Base-by-base conservation (phyloP, 164 flowering plant genomes). In the Annona squamosa region DNA sequence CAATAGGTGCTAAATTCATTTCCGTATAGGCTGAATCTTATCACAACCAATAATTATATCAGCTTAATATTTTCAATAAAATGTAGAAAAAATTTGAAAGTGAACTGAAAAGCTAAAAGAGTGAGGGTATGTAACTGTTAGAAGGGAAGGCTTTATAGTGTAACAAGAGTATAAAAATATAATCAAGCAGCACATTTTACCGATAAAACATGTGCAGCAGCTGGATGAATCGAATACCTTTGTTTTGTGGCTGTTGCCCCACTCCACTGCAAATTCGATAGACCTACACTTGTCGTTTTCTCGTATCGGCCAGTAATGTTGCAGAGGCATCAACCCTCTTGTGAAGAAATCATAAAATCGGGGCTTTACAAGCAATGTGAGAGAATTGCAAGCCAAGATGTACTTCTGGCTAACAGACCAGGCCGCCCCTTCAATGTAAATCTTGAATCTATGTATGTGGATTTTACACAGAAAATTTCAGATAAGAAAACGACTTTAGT, bases 351-450 rank as follows among this genome's bases (percentile, higher is more conserved):
- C 94, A 70, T 88, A 80, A 81, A 73, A 90, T 2, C 12, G 68
- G 4, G 89, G 85, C 48, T 68, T 80, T 47, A 90, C 75, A 1
- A 79, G 0, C 70, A 90, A 73, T 13, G 84, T 77, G 78, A 81
- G 80, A 12, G 89, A 82, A 69, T 90, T 85, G 56, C 94, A 88
- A 2, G 91, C 91, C 62, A 88, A 68, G 42, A 89, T 89, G 48
- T 88, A 89, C 47, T 89, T 89, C 76, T 83, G 78, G 65, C 94
- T 87, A 3, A 90, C 92, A 1, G 94, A 87, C 94, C 94, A 90
- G 16, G 89, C 84, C 26, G 46, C 47, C 72, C 94, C 94, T 83
- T 88, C 94, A 0, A 82, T 75, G n/a, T 87, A 88, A 10, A 88
- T 85, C 77, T 88, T 87, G 48, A 85, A 88, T 74, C 90, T 89